Base-by-base conservation (phyloP, 2,329 filamentous ascomycete genomes). In the Gaeumannomyces tritici region DNA sequence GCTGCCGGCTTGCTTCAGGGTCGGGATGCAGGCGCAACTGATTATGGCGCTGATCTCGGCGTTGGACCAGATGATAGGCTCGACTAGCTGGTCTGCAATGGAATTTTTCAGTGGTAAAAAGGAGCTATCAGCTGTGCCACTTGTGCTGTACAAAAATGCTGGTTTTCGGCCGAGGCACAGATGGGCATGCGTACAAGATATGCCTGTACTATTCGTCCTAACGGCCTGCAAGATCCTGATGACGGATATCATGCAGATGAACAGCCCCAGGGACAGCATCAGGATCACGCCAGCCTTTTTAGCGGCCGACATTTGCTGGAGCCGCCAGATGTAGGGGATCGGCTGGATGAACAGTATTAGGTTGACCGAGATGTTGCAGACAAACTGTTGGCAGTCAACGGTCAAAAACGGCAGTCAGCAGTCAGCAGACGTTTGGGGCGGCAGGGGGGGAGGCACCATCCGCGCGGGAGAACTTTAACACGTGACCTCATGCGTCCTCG, bases 21-120 rank as follows among this genome's bases (percentile, higher is more conserved):
- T 61, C 5, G 64, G 65, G 55, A 66, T 64, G 61, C 64, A 67
- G 21, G 65, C 64, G 56, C 63, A 65, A 12, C 66, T 61, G 15
- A 67, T 62, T 8, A 67, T 58, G 27, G 66, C 61, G 42, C 57
- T 62, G 24, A 67, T 33, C 59, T 67, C 66, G 58, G 62, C 65
- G n/a, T 57, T 28, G 59, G 66, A 66, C 66, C 66, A 66, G 42
- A 66, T 62, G 26, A 64, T 55, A 21, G 63, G 63, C 9, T 58
- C 47, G 35, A 57, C 63, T 24, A 51, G 42, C 13, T 51, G 18
- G 42, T 51, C 42, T 51, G 21, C 13, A 15, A 42, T n/a, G 15
- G 13, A 18, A 5, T 13, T 5, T 24, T 4, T 51, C 31, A 4
- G 18, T 13, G 2, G 5, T 13, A 12, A 51, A 24, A 51, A 8